These are phyloP conservation scores for Helenozyma baotianmanensis DNA, from an alignment of 805 yeast species.

Conservation along the genomic window DNA sequence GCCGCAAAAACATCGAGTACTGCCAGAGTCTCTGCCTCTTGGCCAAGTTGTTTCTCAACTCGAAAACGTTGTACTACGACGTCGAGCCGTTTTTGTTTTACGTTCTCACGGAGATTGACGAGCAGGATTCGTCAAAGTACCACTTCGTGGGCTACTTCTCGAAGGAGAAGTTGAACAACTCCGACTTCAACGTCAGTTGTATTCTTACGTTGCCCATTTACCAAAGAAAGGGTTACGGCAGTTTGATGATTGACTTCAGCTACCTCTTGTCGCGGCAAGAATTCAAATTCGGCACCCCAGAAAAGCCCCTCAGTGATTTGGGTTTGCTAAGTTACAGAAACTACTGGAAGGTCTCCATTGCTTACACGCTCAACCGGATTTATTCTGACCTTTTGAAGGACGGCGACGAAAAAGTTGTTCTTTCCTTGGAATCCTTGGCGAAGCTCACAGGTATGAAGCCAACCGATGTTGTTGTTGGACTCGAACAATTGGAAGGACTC, in stretches of 20 bases:
- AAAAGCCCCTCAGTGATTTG: conserved; percentile 84
- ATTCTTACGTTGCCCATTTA: conserved; percentile 83
- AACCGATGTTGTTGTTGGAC: conserved; percentile 81
- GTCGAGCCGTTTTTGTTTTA: conserved; percentile 95
- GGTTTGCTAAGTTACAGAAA: conserved; percentile 82
- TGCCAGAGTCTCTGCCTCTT: conserved; percentile 88
- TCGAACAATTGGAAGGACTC: conserved; percentile 71
- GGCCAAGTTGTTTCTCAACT: conserved; percentile 84
- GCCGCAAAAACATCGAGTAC: conserved; percentile 72
- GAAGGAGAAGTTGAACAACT: conserved; percentile 72
- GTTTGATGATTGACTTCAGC: conserved; percentile 82
- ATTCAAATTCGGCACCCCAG: conserved; percentile 85
- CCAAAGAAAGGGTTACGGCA: conserved; percentile 88
- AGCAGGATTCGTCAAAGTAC: conserved; percentile 35
- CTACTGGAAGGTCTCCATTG: conserved; percentile 74
- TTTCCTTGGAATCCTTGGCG: conserved; percentile 60
- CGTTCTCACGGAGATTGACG: conserved; percentile 68
- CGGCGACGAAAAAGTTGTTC: conserved; percentile 4
- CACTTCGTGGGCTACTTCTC: conserved; percentile 94
- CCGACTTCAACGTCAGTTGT: conserved; percentile 84
- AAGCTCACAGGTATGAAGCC: conserved; percentile 78
- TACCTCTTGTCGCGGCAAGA: conserved; percentile 74
- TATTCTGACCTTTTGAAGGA: conserved; percentile 16
- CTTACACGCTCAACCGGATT: conserved; percentile 40
- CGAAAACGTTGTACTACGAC: conserved; percentile 89